Base-by-base conservation (phyloP, 1,284 basidiomycete species). In the Cryptococcus wingfieldii region DNA sequence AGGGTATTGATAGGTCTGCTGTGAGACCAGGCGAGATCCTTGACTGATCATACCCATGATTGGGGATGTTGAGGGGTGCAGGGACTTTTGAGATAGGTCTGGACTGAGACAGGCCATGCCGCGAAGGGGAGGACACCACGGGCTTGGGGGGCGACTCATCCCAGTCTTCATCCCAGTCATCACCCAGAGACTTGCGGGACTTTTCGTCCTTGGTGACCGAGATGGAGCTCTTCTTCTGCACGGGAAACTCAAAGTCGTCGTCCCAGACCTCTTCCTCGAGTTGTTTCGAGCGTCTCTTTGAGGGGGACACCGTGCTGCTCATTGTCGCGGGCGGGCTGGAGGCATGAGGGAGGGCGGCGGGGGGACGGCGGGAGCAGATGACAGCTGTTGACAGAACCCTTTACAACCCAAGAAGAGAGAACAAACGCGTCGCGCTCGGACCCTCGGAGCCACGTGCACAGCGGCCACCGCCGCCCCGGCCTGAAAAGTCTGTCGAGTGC, bases 161-260 rank as follows among this genome's bases (percentile, higher is more conserved):
- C 55, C 56, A 60, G 50, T 46, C 47, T n/a, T 51, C 51, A 16
- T 25, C 46, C 28, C 51, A 39, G 27, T 41, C 47, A 38, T 63
- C 59, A 39, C 63, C 61, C 56, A 58, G 64, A 25, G 59, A 57
- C 19, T 59, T 50, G 23, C 38, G 44, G 49, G 27, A 18, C 51
- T 52, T 18, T 50, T 38, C 39, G 13, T 47, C 39, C 43, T 46
- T 50, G 50, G 14, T 50, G 25, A 14, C 51, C 25, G 38, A 41
- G 9, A 50, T 56, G 5, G 47, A 49, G 5, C 50, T 31, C 27
- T 28, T 48, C 19, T 25, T 47, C 18, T 64, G 65, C n/a, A 64
- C 46, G 14, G 60, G 58, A 47, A 76, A 77, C 54, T 74, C 70
- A 55, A 77, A 77, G 51, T 77, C 75, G 54, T 77, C 74, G 53